Evolutionary conservation across 257 asterid genomes (phyloP).

Genomic region (Buddleja alternifolia): DNA sequence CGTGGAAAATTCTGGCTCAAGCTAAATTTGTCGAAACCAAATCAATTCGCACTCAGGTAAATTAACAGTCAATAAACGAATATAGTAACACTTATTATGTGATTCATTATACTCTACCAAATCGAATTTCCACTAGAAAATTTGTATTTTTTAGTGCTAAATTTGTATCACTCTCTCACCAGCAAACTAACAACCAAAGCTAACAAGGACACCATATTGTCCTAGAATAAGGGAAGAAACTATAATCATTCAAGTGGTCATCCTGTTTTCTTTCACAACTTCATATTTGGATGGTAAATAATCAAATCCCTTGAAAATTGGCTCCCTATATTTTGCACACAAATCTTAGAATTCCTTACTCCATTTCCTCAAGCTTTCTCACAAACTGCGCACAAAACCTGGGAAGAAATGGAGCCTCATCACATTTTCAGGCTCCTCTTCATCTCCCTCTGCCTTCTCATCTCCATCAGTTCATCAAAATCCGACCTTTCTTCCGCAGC

Average conservation of each 20-base stretch:
- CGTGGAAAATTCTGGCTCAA: too few relatives aligned
- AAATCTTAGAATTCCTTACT: background rate
- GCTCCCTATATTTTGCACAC: background rate
- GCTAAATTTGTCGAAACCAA: too few relatives aligned
- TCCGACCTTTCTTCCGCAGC: conserved; percentile 19
- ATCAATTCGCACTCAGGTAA: too few relatives aligned
- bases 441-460: conserved; percentile 24
- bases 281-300: background rate
- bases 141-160: too few relatives aligned
- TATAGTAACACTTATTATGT: too few relatives aligned
- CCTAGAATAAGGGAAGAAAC: background rate
- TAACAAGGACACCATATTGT: too few relatives aligned
- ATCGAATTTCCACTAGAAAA: too few relatives aligned
- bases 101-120: too few relatives aligned
- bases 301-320: conserved; percentile 5
- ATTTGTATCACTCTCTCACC: too few relatives aligned
- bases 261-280: conserved; percentile 28
- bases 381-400: background rate
- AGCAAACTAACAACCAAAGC: too few relatives aligned
- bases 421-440: conserved; percentile 26
- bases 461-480: conserved; percentile 13
- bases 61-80: too few relatives aligned
- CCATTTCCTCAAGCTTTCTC: too few relatives aligned
- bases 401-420: conserved; percentile 40
- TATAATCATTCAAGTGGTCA: conserved; percentile 1